phyloP scores from a whole-genome alignment of 352 stramenopile species.

The Globisporangium canariense region DNA sequence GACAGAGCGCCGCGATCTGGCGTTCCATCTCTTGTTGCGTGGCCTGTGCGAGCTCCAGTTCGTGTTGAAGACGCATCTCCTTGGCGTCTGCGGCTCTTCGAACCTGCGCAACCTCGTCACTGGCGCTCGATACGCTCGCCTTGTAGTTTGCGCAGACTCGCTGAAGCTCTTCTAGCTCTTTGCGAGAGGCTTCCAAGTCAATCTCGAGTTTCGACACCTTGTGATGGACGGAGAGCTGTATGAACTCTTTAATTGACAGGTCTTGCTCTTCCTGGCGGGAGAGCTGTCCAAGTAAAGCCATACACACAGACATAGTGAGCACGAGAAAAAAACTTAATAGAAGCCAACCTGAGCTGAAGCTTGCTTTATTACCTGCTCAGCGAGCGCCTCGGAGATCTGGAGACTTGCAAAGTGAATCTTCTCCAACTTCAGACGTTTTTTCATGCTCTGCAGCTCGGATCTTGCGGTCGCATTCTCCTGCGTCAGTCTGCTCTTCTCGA shows the following conservation, averaged over 20 bases:
- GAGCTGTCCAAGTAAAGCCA: constrained; percentile 21
- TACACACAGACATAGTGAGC: neutral
- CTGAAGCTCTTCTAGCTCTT: constrained; percentile 35
- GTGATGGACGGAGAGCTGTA: constrained; percentile 54
- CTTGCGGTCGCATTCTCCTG: constrained; percentile 25
- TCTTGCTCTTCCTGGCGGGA: constrained; percentile 46
- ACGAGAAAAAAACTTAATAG: neutral
- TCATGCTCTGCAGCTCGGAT: constrained; percentile 22
- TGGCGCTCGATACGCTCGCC: constrained; percentile 22
- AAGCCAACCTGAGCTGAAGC: neutral
- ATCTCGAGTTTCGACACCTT: constrained; percentile 36
- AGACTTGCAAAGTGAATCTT: constrained; percentile 60
- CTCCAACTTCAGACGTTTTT: constrained; percentile 52
- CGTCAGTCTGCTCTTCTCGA: constrained; percentile 18
- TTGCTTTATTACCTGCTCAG: constrained; percentile 39
- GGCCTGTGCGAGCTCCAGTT: constrained; percentile 49
- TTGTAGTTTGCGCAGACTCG: constrained; percentile 30
- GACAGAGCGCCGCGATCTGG: constrained; percentile 42
- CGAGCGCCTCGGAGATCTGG: constrained; percentile 59
- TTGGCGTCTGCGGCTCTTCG: constrained; percentile 30
- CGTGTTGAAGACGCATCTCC: constrained; percentile 35
- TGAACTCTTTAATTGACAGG: constrained; percentile 54
- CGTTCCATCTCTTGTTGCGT: constrained; percentile 49
- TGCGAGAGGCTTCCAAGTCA: constrained; percentile 32
- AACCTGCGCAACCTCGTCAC: constrained; percentile 32